Evolutionary conservation across 2,329 filamentous ascomycete genomes (phyloP).

Genomic region (Raffaelea ambrosiae): DNA sequence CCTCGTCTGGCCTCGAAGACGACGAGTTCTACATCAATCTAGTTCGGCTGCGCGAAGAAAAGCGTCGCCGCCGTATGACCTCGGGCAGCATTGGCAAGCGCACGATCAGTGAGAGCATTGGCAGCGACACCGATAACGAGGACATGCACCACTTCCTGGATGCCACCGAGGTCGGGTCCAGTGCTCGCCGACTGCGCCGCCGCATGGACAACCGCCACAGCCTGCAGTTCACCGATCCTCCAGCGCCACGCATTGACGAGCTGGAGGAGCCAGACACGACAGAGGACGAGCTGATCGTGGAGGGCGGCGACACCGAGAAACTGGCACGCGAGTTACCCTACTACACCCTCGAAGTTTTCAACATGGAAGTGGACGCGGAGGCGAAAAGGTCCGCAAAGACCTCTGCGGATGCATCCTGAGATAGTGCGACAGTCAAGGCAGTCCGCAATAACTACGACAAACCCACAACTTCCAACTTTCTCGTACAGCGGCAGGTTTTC

Average conservation of each 20-base stretch:
- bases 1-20: conserved; percentile 28
- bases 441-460: no score
- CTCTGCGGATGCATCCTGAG: no score
- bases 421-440: no score
- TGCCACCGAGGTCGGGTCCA: conserved; percentile 34
- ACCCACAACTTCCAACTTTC: no score
- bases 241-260: conserved; percentile 42
- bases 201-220: conserved; percentile 36
- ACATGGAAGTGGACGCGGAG: conserved; percentile 39
- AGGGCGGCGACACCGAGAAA: conserved; percentile 25
- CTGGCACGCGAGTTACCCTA: conserved; percentile 42
- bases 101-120: conserved; percentile 40
- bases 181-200: conserved; percentile 38
- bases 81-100: conserved; percentile 47
- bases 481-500: no score
- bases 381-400: no score
- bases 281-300: conserved; percentile 19
- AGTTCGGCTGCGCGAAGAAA: conserved; percentile 31
- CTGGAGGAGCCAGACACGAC: conserved; percentile 43
- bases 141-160: conserved; percentile 23
- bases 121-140: conserved; percentile 39
- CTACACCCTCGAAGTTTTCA: conserved; percentile 40
- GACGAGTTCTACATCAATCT: conserved; percentile 25
- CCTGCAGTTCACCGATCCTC: conserved; percentile 41
- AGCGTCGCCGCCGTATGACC: conserved; percentile 36